phyloP scores from a whole-genome alignment of 1,139 yeast genomes.

The Pichia sp. region DNA sequence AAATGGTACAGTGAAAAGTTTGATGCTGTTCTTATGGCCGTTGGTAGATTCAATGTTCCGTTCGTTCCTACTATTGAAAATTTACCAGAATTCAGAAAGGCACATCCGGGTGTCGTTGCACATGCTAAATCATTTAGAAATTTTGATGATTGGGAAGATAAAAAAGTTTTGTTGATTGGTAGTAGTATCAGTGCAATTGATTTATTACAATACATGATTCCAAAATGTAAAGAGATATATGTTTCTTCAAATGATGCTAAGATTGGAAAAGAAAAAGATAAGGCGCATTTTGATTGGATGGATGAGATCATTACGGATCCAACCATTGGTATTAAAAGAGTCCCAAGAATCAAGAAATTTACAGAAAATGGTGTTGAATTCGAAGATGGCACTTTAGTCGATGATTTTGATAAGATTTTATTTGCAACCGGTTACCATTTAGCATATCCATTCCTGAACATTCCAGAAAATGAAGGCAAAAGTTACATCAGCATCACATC shows the following conservation, averaged over 20 bases:
- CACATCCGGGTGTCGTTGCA: slow-evolving; percentile 39
- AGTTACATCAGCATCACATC: slow-evolving; percentile 23
- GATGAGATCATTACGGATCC: neutral
- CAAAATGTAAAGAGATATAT: slow-evolving; percentile 30
- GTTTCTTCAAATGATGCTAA: neutral
- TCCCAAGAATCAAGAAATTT: slow-evolving; percentile 20
- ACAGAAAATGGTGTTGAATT: slow-evolving; percentile 30
- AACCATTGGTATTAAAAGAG: neutral
- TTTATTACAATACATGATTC: slow-evolving; percentile 49
- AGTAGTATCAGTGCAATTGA: slow-evolving; percentile 52
- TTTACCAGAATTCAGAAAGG: slow-evolving; percentile 37
- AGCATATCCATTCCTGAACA: slow-evolving; percentile 38
- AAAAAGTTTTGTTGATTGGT: slow-evolving; percentile 50
- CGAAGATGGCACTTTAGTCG: slow-evolving; percentile 36
- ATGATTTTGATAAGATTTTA: slow-evolving; percentile 39
- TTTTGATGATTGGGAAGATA: slow-evolving; percentile 32
- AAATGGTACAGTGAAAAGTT: slow-evolving; percentile 36
- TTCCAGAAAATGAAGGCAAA: slow-evolving; percentile 24
- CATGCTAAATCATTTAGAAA: slow-evolving; percentile 47
- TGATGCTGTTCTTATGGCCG: slow-evolving; percentile 46
- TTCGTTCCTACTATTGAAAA: slow-evolving; percentile 45
- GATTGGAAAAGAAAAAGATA: neutral
- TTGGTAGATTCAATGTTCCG: slow-evolving; percentile 48
- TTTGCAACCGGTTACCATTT: slow-evolving; percentile 49
- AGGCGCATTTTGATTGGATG: slow-evolving; percentile 3